These are phyloP conservation scores for Mortierella sp. DNA, from an alignment of 371 early-diverging fungal species.

Conservation along the genomic window DNA sequence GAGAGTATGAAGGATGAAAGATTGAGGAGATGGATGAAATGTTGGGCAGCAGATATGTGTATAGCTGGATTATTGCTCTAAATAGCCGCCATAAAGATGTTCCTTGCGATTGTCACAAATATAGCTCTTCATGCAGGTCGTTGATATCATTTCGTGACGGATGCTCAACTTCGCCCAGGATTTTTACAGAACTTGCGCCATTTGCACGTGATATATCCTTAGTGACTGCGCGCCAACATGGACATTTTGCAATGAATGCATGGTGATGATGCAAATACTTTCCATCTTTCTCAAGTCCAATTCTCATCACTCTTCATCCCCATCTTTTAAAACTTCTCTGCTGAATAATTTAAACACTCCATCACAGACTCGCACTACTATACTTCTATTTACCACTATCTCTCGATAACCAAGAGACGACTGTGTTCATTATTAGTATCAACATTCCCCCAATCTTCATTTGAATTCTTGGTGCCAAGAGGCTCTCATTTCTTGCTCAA, in stretches of 20 bases:
- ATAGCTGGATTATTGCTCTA: too few species aligned
- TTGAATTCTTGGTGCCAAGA: neutral
- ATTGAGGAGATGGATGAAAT: too few species aligned
- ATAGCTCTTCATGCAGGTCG: too few species aligned
- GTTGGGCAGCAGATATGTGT: too few species aligned
- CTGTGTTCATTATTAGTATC: neutral
- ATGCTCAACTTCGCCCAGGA: too few species aligned
- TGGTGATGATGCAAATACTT: neutral
- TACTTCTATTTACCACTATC: neutral
- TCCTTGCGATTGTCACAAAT: too few species aligned
- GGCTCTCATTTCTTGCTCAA: constrained; percentile 6
- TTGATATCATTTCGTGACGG: too few species aligned
- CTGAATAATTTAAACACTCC: too few species aligned
- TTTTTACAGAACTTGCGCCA: neutral
- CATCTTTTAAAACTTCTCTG: neutral
- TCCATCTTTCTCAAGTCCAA: too few species aligned
- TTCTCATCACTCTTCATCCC: neutral
- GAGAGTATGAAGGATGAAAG: too few species aligned
- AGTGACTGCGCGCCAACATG: neutral
- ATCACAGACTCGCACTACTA: neutral
- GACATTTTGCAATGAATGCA: neutral
- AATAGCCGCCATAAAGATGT: too few species aligned
- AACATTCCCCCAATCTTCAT: neutral
- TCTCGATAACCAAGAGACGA: neutral
- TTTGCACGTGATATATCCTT: neutral